Evolutionary conservation across 805 yeast species (phyloP).

Genomic region (Scheffersomyces coipomensis): DNA sequence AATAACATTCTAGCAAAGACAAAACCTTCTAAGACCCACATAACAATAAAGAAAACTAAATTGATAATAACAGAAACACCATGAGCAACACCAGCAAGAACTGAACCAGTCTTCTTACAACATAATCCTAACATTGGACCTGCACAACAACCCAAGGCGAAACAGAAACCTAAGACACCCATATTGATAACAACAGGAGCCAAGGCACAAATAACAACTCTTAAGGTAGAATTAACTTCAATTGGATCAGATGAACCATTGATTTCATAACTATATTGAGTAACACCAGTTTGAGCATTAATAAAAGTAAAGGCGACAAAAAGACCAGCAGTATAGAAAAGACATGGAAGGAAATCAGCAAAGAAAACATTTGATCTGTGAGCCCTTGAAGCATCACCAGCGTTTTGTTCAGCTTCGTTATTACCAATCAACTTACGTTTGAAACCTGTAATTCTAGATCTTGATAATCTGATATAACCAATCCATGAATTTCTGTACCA

Average conservation of each 20-base stretch:
- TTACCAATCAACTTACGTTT: slow-evolving; percentile 71
- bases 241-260: slow-evolving; percentile 32
- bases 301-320: slow-evolving; percentile 78
- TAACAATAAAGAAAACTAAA: slow-evolving; percentile 83
- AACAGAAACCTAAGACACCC: slow-evolving; percentile 76
- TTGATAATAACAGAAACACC: slow-evolving; percentile 90
- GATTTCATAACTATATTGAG: slow-evolving; percentile 30
- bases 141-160: slow-evolving; percentile 90
- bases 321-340: slow-evolving; percentile 66
- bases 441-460: slow-evolving; percentile 91
- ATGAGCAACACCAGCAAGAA: slow-evolving; percentile 93
- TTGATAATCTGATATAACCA: slow-evolving; percentile 72
- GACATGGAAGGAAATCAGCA: slow-evolving; percentile 76
- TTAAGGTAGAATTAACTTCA: slow-evolving; percentile 64
- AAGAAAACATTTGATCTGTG: slow-evolving; percentile 73
- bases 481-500: slow-evolving; percentile 91
- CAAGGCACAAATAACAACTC: slow-evolving; percentile 76
- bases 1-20: slow-evolving; percentile 80
- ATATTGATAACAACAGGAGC: slow-evolving; percentile 90
- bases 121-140: slow-evolving; percentile 95
- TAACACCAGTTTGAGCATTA: slow-evolving; percentile 85
- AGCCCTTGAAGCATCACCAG: slow-evolving; percentile 72
- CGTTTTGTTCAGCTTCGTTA: slow-evolving; percentile 58
- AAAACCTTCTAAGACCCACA: slow-evolving; percentile 98
- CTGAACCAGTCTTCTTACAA: slow-evolving; percentile 96